These are phyloP conservation scores for Candida hispaniensis DNA, from an alignment of 805 yeast genomes.

Conservation along the genomic window DNA sequence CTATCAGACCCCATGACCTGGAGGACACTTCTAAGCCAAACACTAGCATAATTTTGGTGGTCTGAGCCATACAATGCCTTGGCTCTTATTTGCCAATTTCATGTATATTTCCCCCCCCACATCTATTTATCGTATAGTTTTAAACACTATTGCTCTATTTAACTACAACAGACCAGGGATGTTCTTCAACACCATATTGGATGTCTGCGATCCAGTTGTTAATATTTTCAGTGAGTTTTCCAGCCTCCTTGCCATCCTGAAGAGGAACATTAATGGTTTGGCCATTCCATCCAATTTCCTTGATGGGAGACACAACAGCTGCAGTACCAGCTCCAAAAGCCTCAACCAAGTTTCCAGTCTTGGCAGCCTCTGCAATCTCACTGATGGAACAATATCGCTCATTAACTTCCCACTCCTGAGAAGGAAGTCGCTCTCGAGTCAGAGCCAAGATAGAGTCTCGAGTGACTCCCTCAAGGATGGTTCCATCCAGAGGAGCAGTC, in stretches of 20 bases:
- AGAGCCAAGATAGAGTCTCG: constrained; percentile 76
- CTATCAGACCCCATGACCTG: too few species aligned
- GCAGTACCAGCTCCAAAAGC: constrained; percentile 98
- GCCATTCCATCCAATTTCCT: constrained; percentile 73
- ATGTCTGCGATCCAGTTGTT: constrained; percentile 79
- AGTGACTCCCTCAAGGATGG: constrained; percentile 93
- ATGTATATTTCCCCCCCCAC: too few species aligned
- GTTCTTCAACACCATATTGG: constrained; percentile 78
- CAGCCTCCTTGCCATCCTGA: constrained; percentile 60
- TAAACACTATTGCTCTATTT: neutral
- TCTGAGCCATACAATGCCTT: too few species aligned
- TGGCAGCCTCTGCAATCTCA: constrained; percentile 71
- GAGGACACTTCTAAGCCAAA: too few species aligned
- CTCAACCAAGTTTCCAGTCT: constrained; percentile 76
- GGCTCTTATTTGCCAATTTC: too few species aligned
- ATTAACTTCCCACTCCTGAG: constrained; percentile 66
- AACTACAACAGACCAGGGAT: constrained; percentile 31
- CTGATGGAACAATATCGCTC: constrained; percentile 77
- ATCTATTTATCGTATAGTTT: too few species aligned
- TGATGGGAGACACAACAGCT: constrained; percentile 90
- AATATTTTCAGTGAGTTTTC: constrained; percentile 54
- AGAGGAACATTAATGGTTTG: constrained; percentile 67
- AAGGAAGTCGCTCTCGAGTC: constrained; percentile 63
- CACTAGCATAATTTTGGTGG: too few species aligned
- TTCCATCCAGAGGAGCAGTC: constrained; percentile 96